These are phyloP conservation scores for Trichoderma pleuroti DNA, from an alignment of 2,329 filamentous ascomycete genomes.

Conservation along the genomic window DNA sequence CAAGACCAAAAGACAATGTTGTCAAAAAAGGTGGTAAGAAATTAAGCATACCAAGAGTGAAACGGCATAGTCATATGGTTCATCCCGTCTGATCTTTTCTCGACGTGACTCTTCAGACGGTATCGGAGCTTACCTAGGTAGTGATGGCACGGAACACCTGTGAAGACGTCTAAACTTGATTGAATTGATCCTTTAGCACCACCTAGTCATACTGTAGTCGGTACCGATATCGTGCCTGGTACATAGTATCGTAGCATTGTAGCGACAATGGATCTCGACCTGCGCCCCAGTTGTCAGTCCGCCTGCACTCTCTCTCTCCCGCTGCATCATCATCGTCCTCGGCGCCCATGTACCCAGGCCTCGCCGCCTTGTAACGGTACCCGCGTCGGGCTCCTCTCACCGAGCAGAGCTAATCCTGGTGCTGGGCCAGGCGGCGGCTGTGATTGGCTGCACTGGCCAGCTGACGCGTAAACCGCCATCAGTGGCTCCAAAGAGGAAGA, in stretches of 20 bases:
- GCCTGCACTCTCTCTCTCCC: not conserved
- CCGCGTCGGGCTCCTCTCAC: conserved; percentile 18
- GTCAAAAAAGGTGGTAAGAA: not conserved
- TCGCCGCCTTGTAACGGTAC: conserved; percentile 29
- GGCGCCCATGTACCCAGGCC: conserved; percentile 15
- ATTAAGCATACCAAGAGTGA: not conserved
- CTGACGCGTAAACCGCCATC: conserved; percentile 40
- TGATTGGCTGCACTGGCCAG: conserved; percentile 33
- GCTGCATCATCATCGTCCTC: not conserved
- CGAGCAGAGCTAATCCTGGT: conserved; percentile 25
- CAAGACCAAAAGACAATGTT: not conserved
- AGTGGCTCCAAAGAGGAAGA: conserved; percentile 17
- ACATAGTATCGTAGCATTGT: not conserved
- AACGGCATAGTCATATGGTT: not conserved
- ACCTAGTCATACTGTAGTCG: not conserved
- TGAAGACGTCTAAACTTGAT: not conserved
- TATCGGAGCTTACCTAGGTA: not conserved
- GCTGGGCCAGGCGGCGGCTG: conserved; percentile 18
- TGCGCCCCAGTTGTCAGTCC: not conserved
- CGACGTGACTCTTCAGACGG: not conserved
- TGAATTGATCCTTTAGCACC: not conserved
- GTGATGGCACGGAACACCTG: not conserved
- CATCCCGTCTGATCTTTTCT: not conserved
- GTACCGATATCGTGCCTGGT: not conserved
- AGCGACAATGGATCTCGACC: not conserved